Percentiles rank a stretch among this genome's conserved stretches.
Conservation (phyloP, 345 rosid genomes). For the Populus davidiana region DNA sequence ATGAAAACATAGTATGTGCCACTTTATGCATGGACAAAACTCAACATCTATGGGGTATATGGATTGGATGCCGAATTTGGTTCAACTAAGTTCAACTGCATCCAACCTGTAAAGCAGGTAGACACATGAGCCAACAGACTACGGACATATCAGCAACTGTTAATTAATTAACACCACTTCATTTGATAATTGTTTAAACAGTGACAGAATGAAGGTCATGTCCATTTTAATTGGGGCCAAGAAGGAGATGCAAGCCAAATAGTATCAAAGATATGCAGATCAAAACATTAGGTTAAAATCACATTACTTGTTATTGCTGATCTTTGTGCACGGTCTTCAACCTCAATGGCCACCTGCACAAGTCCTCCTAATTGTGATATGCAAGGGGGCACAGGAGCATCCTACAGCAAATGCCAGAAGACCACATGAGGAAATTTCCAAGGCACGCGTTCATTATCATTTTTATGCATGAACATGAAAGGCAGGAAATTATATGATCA, state of each 20-base stretch:
- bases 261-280: not conserved
- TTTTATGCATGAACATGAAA: not conserved
- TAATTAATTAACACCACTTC: not conserved
- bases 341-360: conserved; percentile 93
- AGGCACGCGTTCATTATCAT: not conserved
- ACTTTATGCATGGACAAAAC: not conserved
- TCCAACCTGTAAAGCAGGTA: not conserved
- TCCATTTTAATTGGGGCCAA: not conserved
- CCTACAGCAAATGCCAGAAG: conserved; percentile 33
- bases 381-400: conserved; percentile 96
- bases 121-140: not conserved
- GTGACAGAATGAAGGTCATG: not conserved
- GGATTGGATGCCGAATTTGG: not conserved
- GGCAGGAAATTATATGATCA: not conserved
- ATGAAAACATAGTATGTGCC: not conserved
- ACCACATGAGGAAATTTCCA: conserved; percentile 1
- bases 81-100: not conserved
- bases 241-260: not conserved
- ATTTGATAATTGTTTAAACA: not conserved
- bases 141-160: not conserved
- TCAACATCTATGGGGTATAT: not conserved
- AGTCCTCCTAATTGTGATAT: conserved; percentile 90
- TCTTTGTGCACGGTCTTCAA: conserved; percentile 91
- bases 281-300: not conserved
- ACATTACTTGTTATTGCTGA: conserved; percentile 83